phyloP scores from a whole-genome alignment of 2,329 filamentous ascomycete genomes.

The Diaporthe eres region DNA sequence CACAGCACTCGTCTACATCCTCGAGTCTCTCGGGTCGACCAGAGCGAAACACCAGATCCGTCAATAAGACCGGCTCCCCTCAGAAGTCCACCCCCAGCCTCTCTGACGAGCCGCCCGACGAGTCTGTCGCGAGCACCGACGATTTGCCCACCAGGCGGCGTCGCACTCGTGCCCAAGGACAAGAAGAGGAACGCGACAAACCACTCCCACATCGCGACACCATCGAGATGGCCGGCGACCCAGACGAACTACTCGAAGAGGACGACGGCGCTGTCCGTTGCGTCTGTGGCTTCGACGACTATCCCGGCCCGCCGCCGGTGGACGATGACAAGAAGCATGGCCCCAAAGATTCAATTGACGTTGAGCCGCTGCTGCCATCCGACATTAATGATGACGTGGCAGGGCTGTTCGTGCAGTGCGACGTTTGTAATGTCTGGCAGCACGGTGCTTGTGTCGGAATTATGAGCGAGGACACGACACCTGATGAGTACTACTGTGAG shows the following conservation, averaged over 20 bases:
- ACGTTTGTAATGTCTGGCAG: conserved; percentile 98
- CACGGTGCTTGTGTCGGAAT: conserved; percentile 98
- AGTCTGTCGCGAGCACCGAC: conserved; percentile 66
- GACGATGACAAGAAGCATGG: conserved; percentile 67
- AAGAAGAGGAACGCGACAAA: conserved; percentile 69
- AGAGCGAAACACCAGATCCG: conserved; percentile 80
- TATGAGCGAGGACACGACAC: conserved; percentile 91
- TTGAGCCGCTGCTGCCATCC: conserved; percentile 71
- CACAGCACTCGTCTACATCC: conserved; percentile 78
- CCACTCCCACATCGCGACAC: conserved; percentile 56
- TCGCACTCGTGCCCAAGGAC: conserved; percentile 78
- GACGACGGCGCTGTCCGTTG: conserved; percentile 97
- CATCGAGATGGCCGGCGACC: conserved; percentile 71
- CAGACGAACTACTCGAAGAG: conserved; percentile 77
- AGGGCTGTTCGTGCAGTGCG: conserved; percentile 97
- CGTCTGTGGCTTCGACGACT: conserved; percentile 94
- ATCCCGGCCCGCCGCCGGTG: conserved; percentile 84
- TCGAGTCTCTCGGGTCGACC: conserved; percentile 82
- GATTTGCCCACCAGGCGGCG: conserved; percentile 81
- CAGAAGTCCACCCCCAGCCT: conserved; percentile 83
- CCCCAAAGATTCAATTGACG: conserved; percentile 70
- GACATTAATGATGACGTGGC: conserved; percentile 87
- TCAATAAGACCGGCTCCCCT: conserved; percentile 80
- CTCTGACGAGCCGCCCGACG: conserved; percentile 78
- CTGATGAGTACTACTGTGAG: conserved; percentile 98